phyloP scores from a whole-genome alignment of 106 monocot genomes.

The Dendrobium catenatum region DNA sequence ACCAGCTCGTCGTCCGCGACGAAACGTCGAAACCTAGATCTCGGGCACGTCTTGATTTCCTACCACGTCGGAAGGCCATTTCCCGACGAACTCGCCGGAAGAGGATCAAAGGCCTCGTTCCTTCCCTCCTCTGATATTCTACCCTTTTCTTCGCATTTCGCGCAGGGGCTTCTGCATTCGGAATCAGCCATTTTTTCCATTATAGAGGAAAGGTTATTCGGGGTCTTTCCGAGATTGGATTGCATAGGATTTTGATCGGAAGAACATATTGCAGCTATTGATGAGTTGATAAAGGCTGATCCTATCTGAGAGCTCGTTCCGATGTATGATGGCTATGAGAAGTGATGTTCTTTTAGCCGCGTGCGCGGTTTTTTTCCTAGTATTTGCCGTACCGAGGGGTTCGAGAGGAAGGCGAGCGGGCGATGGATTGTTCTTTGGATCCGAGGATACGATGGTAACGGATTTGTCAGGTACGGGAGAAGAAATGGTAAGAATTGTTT shows the following conservation, averaged over 20 bases:
- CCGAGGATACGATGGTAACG: neutral
- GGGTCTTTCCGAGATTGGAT: neutral
- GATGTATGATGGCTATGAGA: conserved; percentile 7
- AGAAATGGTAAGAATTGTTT: conserved; percentile 3
- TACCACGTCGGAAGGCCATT: neutral
- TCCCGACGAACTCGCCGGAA: neutral
- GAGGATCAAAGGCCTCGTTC: neutral
- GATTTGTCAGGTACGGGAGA: conserved; percentile 6
- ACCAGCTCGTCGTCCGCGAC: neutral
- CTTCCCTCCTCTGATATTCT: neutral
- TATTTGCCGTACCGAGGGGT: neutral
- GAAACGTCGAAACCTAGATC: conserved; percentile 2
- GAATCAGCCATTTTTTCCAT: neutral
- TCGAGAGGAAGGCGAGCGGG: neutral
- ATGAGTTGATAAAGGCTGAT: neutral
- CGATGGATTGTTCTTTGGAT: neutral
- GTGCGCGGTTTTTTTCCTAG: neutral
- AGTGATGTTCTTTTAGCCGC: neutral
- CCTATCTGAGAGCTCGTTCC: neutral
- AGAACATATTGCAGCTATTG: neutral
- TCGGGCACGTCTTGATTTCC: neutral
- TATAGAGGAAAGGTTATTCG: neutral
- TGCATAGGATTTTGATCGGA: neutral
- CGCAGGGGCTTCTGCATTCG: neutral
- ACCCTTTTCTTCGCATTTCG: neutral